Evolutionary conservation across 164 flowering plant genomes (phyloP).

Genomic region (Magnolia kwangsiensis): DNA sequence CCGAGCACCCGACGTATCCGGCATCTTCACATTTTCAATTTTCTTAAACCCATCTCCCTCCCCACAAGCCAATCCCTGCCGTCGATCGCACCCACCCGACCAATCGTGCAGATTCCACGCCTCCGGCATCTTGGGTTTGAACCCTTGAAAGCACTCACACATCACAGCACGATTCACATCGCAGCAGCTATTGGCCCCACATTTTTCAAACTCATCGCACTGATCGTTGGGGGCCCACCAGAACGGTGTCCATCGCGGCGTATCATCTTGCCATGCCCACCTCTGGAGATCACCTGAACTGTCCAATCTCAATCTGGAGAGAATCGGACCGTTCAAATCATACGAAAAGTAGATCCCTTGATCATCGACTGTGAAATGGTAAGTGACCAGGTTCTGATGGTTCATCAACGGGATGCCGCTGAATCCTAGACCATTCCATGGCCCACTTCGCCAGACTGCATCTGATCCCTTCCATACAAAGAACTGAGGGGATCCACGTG

Average conservation of each 20-base stretch:
- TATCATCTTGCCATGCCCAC: conserved; percentile 19
- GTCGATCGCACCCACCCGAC: conserved; percentile 22
- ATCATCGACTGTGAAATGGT: conserved; percentile 20
- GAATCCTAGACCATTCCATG: conserved; percentile 56
- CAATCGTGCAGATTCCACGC: conserved; percentile 16
- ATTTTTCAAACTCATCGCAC: conserved; percentile 27
- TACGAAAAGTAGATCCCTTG: conserved; percentile 38
- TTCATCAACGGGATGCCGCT: conserved; percentile 58
- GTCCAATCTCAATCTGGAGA: conserved; percentile 36
- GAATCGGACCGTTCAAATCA: conserved; percentile 7
- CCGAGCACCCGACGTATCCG: conserved; percentile 8
- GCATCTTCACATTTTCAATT: conserved; percentile 16
- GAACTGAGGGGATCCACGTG: conserved; percentile 32
- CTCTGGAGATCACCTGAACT: conserved; percentile 14
- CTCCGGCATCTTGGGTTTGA: conserved; percentile 12
- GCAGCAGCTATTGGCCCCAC: conserved; percentile 33
- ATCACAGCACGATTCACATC: conserved; percentile 12
- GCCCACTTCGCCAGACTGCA: conserved; percentile 40
- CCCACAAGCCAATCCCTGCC: conserved; percentile 21
- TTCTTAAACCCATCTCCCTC: conserved; percentile 19
- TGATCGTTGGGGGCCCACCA: conserved; percentile 23
- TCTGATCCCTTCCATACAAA: conserved; percentile 11
- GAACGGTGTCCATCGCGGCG: background rate
- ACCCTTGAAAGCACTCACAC: conserved; percentile 28
- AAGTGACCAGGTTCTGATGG: background rate